Base-by-base conservation (phyloP, 2,329 filamentous ascomycete species). In the Curvularia sp. region DNA sequence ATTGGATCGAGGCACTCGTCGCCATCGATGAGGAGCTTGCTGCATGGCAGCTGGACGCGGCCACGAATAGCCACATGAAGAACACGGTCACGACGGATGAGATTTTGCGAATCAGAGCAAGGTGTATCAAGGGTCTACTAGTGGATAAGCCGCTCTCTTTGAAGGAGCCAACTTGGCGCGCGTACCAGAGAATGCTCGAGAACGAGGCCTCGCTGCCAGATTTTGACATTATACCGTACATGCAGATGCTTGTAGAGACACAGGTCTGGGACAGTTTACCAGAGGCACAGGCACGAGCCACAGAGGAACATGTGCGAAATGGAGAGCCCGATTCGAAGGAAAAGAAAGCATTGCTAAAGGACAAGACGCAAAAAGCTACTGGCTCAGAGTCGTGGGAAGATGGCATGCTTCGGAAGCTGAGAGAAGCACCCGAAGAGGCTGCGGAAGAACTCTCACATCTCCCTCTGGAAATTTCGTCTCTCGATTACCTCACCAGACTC, bases 401-500 rank as follows among this genome's bases (percentile, higher is more conserved):
- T 10, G 53, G 48, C 49, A 57, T 75, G 28, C 57, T 66, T 9
- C 36, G 36, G 5, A 66, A 63, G 13, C 62, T 75, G 21, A 49
- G 66, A 32, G 57, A 51, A 7, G 51, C 70, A 6, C 74, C 68
- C n/a, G 45, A 61, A 8, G 45, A 51, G 10, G 70, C 73, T 1
- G 60, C 71, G 13, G 60, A 67, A 30, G 68, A 72, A 25, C 64
- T 79, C 32, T 74, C 68, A 8, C 73, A 68, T 48, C 70, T 78
- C 15, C 76, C 77, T 43, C 63, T 79, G 30, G 69, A 74, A 23
- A 61, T 79, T n/a, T 60, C 69, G 5, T 74, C 69, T 25, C 73
- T 79, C 53, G 77, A 79, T 39, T 71, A 76, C 53, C 65, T 79
- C 46, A 79, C 74, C 42, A 73, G 66, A n/a, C 65, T 78, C n/a